Evolutionary conservation across 345 rosid species (phyloP), one percentile per base, ranked within the genome.

Genomic region (Toxicodendron radicans): DNA sequence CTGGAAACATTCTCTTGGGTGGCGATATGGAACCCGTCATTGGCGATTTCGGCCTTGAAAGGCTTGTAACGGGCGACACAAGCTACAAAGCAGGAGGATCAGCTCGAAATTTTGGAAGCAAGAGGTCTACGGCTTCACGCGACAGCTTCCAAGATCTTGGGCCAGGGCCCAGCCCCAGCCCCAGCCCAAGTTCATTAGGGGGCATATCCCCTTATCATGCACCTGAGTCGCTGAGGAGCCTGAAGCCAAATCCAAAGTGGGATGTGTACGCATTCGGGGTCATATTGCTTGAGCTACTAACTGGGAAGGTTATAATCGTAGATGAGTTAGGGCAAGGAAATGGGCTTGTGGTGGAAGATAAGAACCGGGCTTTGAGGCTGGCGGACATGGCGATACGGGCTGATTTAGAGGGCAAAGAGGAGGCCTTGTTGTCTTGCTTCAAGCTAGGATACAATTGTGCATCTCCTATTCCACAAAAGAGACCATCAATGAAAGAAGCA

Each of bases 261-360:
- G 99, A 95, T 7, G 94, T 87, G 71, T 95, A 85, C 63, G 80
- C 98, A 0, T 95, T 91, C 8, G 99, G 99, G 69, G 85, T 91
- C 17, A 87, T 95, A 14, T 63, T 91, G 67, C 89, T 95, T 0
- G 99, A 95, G 85, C 83, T 95, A 3, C 70, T 95, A 17, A 89
- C 94, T 0, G 99, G 98, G 54, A 95, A 93, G 72, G 83, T 88
- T 12, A 75, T 88, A 58, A 79, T 71, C 16, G 92, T 90, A 45
- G 99, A 95, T 18, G 99, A 95, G 78, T 64, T 88, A 81, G 98
- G 97, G 24, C 96, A 89, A 53, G 94, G 86, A n/a, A 93, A 89
- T 43, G 99, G 97, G 82, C 85, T 91, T 27, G 70, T 38, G 35
- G 90, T 87, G 12, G 92, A 95, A 2, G 98, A 95, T 45, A 80